phyloP scores from a whole-genome alignment of 805 yeast genomes.

The Hanseniaspora vineae region DNA sequence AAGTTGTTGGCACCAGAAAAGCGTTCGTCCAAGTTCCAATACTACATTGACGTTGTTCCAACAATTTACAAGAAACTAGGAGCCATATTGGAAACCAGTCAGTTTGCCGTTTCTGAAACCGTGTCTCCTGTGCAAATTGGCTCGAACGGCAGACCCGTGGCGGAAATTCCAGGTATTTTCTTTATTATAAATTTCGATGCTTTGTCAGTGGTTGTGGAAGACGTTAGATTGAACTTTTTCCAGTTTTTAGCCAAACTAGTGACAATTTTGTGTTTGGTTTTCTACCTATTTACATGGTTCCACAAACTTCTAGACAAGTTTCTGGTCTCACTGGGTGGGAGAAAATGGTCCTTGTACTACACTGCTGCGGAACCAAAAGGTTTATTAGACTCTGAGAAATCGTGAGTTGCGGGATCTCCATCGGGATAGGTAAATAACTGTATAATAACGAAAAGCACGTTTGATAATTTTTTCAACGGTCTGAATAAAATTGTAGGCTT shows the following conservation, averaged over 20 bases:
- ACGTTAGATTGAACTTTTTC: conserved; percentile 60
- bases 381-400: not conserved
- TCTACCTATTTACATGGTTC: conserved; percentile 55
- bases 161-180: conserved; percentile 59
- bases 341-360: not conserved
- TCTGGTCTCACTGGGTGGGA: conserved; percentile 23
- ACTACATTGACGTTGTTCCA: conserved; percentile 72
- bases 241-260: conserved; percentile 68
- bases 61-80: conserved; percentile 65
- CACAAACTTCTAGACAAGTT: conserved; percentile 44
- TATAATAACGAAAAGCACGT: too few relatives aligned
- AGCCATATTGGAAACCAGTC: conserved; percentile 63
- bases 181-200: conserved; percentile 86
- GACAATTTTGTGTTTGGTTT: conserved; percentile 73
- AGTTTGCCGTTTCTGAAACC: conserved; percentile 59
- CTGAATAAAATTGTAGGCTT: too few relatives aligned
- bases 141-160: conserved; percentile 6
- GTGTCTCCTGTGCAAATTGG: conserved; percentile 19
- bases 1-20: conserved; percentile 30
- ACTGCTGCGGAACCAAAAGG: not conserved
- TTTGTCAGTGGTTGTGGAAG: conserved; percentile 53
- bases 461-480: too few relatives aligned
- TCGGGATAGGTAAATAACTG: too few relatives aligned
- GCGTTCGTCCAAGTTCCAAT: conserved; percentile 42
- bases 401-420: not conserved